A percentile compares a stretch with the other conserved stretches of the same genome.
These are phyloP conservation scores for Passalora sequoiae DNA, from an alignment of 2,329 filamentous ascomycete species.

Conservation along the genomic window DNA sequence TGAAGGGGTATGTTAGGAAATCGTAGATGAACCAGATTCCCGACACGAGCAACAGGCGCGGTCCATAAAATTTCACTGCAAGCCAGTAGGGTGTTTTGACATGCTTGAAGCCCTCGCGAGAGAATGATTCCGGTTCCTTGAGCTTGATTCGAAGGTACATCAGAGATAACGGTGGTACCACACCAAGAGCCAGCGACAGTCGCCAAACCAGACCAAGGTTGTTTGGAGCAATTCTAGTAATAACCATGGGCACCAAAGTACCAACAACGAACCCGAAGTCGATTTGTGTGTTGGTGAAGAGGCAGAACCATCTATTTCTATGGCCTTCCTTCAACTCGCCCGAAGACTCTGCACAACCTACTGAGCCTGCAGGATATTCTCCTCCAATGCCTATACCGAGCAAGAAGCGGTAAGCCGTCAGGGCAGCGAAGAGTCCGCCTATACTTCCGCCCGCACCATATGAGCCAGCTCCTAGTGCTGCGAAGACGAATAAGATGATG, in stretches of 20 bases:
- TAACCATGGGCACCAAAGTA: constrained; percentile 67
- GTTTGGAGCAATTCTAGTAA: constrained; percentile 37
- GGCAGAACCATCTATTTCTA: constrained; percentile 71
- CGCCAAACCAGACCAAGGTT: constrained; percentile 76
- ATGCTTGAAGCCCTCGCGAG: constrained; percentile 60
- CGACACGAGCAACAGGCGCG: constrained; percentile 63
- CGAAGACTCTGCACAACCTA: constrained; percentile 77
- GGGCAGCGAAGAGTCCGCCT: constrained; percentile 67
- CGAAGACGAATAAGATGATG: constrained; percentile 77
- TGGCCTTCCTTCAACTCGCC: constrained; percentile 75
- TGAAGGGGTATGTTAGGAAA: constrained; percentile 80
- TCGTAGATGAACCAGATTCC: constrained; percentile 77
- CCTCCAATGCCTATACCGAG: constrained; percentile 50
- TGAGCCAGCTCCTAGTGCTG: constrained; percentile 68
- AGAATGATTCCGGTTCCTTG: constrained; percentile 73
- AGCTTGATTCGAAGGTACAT: constrained; percentile 67
- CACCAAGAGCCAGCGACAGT: constrained; percentile 69
- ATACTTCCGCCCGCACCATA: constrained; percentile 67
- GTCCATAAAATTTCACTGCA: constrained; percentile 64
- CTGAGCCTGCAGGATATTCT: constrained; percentile 77
- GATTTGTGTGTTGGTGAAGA: constrained; percentile 86
- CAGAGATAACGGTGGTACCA: constrained; percentile 69
- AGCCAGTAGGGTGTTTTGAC: constrained; percentile 49
- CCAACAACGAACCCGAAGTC: constrained; percentile 79
- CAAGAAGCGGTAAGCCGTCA: constrained; percentile 82